Evolutionary conservation across 768 basidiomycete genomes (phyloP).

Genomic region (Phanerochaete carnosa): DNA sequence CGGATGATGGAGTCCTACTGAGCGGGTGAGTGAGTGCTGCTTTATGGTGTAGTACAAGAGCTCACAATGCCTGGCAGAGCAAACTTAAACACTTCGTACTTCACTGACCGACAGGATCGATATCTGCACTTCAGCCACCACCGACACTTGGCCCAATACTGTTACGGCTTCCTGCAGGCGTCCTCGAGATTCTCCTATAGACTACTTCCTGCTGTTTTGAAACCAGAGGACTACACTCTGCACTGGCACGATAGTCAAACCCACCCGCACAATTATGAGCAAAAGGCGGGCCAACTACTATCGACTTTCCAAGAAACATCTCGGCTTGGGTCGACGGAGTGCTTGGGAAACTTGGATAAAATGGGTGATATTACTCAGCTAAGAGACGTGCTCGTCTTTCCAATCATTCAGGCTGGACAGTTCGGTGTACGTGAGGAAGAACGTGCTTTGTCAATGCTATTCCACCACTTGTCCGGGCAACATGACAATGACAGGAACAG

Average conservation of each 20-base stretch:
- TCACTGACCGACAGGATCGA: conserved; percentile 92
- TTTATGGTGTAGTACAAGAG: conserved; percentile 1
- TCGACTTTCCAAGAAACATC: conserved; percentile 52
- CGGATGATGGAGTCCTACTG: conserved; percentile 88
- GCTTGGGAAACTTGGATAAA: conserved; percentile 6
- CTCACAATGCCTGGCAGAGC: conserved; percentile 50
- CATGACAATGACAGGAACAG: not conserved
- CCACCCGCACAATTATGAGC: conserved; percentile 69
- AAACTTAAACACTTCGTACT: conserved; percentile 91
- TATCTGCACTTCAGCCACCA: conserved; percentile 75
- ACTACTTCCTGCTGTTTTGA: conserved; percentile 31
- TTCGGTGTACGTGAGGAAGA: conserved; percentile 89
- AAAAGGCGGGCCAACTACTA: conserved; percentile 44
- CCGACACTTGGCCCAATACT: conserved; percentile 72
- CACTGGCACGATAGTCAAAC: conserved; percentile 64
- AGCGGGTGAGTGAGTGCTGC: conserved; percentile 67
- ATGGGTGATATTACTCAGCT: conserved; percentile 5
- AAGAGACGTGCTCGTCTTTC: conserved; percentile 60
- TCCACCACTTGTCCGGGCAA: conserved; percentile 39
- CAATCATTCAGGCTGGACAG: conserved; percentile 87
- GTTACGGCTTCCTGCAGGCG: conserved; percentile 69
- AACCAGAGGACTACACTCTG: conserved; percentile 44
- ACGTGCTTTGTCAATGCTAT: conserved; percentile 50
- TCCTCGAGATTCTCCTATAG: conserved; percentile 73
- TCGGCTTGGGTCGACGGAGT: conserved; percentile 10